Conservation (phyloP, 768 basidiomycete genomes). For the Royoungia palumana region DNA sequence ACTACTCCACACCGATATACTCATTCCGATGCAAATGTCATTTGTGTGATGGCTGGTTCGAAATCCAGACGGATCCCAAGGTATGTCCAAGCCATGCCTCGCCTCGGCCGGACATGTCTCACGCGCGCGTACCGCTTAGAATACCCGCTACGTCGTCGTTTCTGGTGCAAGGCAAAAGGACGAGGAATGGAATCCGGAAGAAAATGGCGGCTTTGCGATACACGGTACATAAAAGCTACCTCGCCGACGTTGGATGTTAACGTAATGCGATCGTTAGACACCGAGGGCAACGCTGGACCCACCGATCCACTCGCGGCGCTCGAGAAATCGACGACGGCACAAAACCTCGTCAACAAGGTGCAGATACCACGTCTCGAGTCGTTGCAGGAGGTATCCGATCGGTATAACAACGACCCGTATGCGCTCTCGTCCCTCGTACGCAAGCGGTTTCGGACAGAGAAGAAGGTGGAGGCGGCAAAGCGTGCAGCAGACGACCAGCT, state of each 20-base stretch:
- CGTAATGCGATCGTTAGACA: constrained; percentile 44
- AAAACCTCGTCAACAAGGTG: constrained; percentile 67
- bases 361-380: constrained; percentile 80
- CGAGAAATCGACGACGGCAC: constrained; percentile 83
- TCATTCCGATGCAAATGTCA: constrained; percentile 98
- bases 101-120: not conserved
- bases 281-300: constrained; percentile 58
- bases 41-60: constrained; percentile 94
- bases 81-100: constrained; percentile 40
- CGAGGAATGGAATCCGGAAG: constrained; percentile 95
- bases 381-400: constrained; percentile 72
- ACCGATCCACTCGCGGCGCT: constrained; percentile 83
- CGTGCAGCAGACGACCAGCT: constrained; percentile 67
- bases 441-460: constrained; percentile 81
- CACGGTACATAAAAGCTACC: constrained; percentile 64
- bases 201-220: constrained; percentile 89
- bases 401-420: constrained; percentile 85
- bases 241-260: not conserved
- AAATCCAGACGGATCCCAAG: constrained; percentile 97
- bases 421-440: constrained; percentile 69
- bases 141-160: constrained; percentile 89
- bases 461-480: constrained; percentile 72
- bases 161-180: constrained; percentile 94
- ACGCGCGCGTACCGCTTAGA: constrained; percentile 37
- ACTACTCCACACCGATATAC: constrained; percentile 92